Conservation (phyloP, 2,329 filamentous ascomycete genomes). For the Aspergillus sp. region DNA sequence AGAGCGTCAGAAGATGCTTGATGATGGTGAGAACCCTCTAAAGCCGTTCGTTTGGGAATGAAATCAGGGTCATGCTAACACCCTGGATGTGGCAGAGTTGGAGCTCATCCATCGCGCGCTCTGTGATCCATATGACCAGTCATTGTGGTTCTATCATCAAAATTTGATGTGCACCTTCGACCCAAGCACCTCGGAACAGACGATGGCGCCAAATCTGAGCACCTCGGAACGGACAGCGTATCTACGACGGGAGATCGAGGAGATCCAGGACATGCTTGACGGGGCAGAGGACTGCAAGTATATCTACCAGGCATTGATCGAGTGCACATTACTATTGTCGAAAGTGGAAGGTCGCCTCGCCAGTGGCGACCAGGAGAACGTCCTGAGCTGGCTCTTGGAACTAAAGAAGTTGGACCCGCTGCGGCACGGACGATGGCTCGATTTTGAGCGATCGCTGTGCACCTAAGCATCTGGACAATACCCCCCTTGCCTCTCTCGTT, state of each 20-base stretch:
- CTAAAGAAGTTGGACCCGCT: conserved; percentile 71
- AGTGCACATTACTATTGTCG: conserved; percentile 65
- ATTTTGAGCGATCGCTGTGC: conserved; percentile 56
- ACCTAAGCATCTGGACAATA: conserved; percentile 18
- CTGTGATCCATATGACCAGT: conserved; percentile 91
- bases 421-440: conserved; percentile 71
- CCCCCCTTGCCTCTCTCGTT: conserved; percentile 12
- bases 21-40: conserved; percentile 55
- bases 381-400: conserved; percentile 61
- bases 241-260: conserved; percentile 68
- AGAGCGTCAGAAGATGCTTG: conserved; percentile 67
- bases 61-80: background rate
- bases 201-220: conserved; percentile 65
- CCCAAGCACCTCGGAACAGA: conserved; percentile 48
- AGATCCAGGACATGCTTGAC: conserved; percentile 65
- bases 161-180: conserved; percentile 73
- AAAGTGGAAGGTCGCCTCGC: conserved; percentile 49
- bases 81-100: conserved; percentile 58
- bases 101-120: conserved; percentile 72
- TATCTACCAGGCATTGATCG: conserved; percentile 83
- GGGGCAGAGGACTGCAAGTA: conserved; percentile 75
- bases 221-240: conserved; percentile 63
- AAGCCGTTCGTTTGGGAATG: background rate
- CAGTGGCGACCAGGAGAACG: conserved; percentile 44
- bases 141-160: conserved; percentile 95